Percentiles rank a stretch among this genome's conserved stretches.
Evolutionary conservation across 192 early-diverging fungal species (phyloP).

Genomic region (Podila epigama): DNA sequence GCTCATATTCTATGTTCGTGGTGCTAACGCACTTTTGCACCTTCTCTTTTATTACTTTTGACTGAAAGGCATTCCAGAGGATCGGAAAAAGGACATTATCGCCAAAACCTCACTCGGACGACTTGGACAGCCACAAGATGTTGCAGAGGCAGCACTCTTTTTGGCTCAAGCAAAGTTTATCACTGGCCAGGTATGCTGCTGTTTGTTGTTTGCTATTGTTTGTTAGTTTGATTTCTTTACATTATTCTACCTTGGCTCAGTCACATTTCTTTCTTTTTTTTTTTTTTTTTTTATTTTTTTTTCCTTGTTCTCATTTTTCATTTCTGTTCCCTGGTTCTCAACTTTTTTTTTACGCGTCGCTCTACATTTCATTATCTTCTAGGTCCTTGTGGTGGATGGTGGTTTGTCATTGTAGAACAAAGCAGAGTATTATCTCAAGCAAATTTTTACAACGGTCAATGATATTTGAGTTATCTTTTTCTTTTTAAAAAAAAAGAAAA

Average conservation of each 20-base stretch:
- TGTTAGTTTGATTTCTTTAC: background rate
- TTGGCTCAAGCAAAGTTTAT: conserved; percentile 64
- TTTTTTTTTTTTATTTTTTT: too few species aligned
- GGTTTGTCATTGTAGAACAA: conserved; percentile 43
- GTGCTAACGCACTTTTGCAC: background rate
- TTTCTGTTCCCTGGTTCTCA: background rate
- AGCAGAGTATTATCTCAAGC: too few species aligned
- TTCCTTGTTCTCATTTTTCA: too few species aligned
- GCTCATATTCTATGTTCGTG: background rate
- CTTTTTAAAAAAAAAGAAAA: too few species aligned
- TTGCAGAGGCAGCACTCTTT: conserved; percentile 67
- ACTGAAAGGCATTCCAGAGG: conserved; percentile 47
- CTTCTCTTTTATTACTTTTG: background rate
- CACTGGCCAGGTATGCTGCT: conserved; percentile 71
- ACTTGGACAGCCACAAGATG: conserved; percentile 65
- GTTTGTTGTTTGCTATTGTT: too few species aligned
- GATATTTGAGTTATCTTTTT: too few species aligned
- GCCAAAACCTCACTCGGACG: conserved; percentile 59
- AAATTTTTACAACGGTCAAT: too few species aligned
- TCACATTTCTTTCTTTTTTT: background rate
- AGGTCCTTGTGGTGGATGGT: conserved; percentile 51
- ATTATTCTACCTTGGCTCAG: background rate
- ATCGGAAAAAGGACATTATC: conserved; percentile 50
- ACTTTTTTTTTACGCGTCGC: background rate
- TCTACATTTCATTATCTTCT: background rate